Conservation (phyloP, 1,139 yeast species). For the Hemisphaericaspora subhashii region DNA sequence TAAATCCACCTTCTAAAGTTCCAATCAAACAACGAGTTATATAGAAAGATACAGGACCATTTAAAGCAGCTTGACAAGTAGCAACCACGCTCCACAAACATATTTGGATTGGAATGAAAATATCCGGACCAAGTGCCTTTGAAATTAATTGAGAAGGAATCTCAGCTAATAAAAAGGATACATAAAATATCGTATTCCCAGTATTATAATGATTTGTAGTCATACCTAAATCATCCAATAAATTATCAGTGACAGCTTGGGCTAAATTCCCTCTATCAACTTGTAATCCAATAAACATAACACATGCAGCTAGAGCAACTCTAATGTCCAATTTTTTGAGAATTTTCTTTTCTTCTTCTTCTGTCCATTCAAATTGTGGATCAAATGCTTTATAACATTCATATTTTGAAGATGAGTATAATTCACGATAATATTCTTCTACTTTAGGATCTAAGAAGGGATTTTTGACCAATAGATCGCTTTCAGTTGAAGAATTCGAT, state of each 20-base stretch:
- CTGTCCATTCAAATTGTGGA: slow-evolving; percentile 37
- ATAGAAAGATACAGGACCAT: slow-evolving; percentile 24
- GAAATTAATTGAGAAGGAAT: slow-evolving; percentile 35
- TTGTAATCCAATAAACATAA: slow-evolving; percentile 32
- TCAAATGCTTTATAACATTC: slow-evolving; percentile 36
- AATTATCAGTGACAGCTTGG: slow-evolving; percentile 34
- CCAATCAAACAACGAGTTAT: slow-evolving; percentile 31
- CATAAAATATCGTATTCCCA: slow-evolving; percentile 30
- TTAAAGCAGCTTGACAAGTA: slow-evolving; percentile 27
- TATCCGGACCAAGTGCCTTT: slow-evolving; percentile 33
- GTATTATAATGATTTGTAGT: slow-evolving; percentile 33
- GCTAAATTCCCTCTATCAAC: slow-evolving; percentile 32
- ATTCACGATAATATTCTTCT: slow-evolving; percentile 26
- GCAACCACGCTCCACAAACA: slow-evolving; percentile 33
- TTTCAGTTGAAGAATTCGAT: slow-evolving; percentile 1
- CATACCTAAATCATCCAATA: slow-evolving; percentile 31
- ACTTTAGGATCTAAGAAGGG: slow-evolving; percentile 24
- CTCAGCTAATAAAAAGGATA: slow-evolving; percentile 31
- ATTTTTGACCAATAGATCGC: slow-evolving; percentile 3
- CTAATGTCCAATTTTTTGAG: slow-evolving; percentile 25
- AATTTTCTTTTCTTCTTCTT: slow-evolving; percentile 31
- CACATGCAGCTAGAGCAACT: slow-evolving; percentile 29
- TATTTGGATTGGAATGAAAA: slow-evolving; percentile 34
- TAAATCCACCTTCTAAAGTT: slow-evolving; percentile 30
- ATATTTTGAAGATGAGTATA: slow-evolving; percentile 31